Conservation (phyloP, 139 green algal genomes). For the Edaphochlamys debaryana region DNA sequence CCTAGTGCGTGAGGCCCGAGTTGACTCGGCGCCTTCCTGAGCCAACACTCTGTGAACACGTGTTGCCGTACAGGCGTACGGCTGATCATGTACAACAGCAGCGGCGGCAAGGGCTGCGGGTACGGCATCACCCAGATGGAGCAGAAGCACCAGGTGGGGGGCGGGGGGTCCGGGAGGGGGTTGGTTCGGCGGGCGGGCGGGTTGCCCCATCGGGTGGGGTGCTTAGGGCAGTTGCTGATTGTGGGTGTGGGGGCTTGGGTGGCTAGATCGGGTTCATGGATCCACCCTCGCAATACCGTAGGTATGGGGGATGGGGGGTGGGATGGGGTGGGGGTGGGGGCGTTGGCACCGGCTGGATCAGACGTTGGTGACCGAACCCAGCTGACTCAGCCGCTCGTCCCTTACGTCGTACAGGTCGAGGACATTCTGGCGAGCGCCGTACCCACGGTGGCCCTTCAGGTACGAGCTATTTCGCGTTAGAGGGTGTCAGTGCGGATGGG, state of each 20-base stretch:
- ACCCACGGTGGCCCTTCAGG: slow-evolving; percentile 25
- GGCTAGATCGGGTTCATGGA: too few species aligned
- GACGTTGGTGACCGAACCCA: too few species aligned
- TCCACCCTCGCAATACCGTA: too few species aligned
- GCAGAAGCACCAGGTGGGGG: slow-evolving; percentile 53
- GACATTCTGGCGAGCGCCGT: slow-evolving; percentile 6
- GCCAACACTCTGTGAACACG: too few species aligned
- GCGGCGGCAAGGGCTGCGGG: slow-evolving; percentile 46
- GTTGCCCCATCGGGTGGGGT: neutral
- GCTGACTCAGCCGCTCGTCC: too few species aligned
- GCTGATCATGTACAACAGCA: slow-evolving; percentile 58
- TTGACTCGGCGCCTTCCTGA: too few species aligned
- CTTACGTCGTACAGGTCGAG: neutral
- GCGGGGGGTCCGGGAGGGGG: slow-evolving; percentile 12
- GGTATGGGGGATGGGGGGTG: too few species aligned
- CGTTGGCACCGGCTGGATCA: too few species aligned
- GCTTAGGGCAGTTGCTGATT: too few species aligned
- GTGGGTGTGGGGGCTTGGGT: too few species aligned
- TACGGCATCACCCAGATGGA: slow-evolving; percentile 59
- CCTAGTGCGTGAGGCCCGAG: too few species aligned
- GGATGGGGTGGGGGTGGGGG: too few species aligned
- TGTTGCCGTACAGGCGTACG: slow-evolving; percentile 23
- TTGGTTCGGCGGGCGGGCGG: neutral
- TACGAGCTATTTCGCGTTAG: neutral
- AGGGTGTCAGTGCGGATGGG: neutral